phyloP scores from a whole-genome alignment of 331 rosid species.

The Phaseolus coccineus region DNA sequence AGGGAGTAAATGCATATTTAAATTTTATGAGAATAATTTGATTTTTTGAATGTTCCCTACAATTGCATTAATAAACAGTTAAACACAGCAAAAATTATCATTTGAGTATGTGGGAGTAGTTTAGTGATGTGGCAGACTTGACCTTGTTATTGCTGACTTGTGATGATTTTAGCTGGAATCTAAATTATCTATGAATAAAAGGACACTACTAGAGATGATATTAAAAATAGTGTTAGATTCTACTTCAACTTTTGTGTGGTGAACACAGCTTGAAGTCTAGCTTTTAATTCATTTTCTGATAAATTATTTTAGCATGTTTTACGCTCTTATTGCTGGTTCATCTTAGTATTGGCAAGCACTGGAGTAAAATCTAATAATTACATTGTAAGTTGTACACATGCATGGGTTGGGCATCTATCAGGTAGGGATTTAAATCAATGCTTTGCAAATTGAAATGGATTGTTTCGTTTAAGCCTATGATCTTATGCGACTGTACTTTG shows the following conservation, averaged over 20 bases:
- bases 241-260: not conserved
- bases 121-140: constrained; percentile 26
- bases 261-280: not conserved
- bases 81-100: not conserved
- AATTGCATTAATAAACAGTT: not conserved
- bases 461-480: constrained; percentile 24
- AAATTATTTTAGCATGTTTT: constrained; percentile 5
- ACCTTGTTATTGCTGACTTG: constrained; percentile 1
- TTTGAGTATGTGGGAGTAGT: constrained; percentile 6
- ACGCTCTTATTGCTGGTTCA: constrained; percentile 9
- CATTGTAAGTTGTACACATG: constrained; percentile 13
- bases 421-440: constrained; percentile 25
- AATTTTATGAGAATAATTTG: not conserved
- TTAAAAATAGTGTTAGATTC: constrained; percentile 13
- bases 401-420: constrained; percentile 26
- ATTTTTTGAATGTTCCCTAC: not conserved
- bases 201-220: not conserved
- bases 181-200: constrained; percentile 13
- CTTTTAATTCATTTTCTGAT: constrained; percentile 15
- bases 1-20: not conserved
- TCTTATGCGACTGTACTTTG: not conserved
- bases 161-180: constrained; percentile 29
- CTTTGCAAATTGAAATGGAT: constrained; percentile 1
- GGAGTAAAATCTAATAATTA: constrained; percentile 16
- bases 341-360: not conserved